Evolutionary conservation across 352 stramenopile species (phyloP).

Genomic region (Globisporangium echinulatum): DNA sequence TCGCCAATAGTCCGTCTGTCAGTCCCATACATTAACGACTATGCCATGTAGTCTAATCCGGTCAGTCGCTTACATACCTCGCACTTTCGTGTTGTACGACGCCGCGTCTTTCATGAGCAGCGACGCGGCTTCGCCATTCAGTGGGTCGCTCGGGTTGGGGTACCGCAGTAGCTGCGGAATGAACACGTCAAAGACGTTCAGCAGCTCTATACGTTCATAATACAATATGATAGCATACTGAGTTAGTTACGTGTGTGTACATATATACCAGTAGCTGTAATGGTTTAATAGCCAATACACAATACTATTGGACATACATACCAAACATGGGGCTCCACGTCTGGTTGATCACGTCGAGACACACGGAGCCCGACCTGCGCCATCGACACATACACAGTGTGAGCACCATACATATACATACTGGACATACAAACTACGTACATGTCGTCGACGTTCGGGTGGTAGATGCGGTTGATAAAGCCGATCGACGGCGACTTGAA

Average conservation of each 20-base stretch:
- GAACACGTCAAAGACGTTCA: constrained; percentile 94
- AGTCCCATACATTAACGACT: background rate
- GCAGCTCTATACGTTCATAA: constrained; percentile 49
- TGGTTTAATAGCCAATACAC: background rate
- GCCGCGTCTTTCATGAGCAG: constrained; percentile 87
- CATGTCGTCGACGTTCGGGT: constrained; percentile 93
- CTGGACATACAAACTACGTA: constrained; percentile 16
- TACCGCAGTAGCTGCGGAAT: constrained; percentile 91
- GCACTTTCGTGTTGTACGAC: constrained; percentile 85
- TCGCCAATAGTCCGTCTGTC: background rate
- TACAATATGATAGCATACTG: too few relatives aligned
- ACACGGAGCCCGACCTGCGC: constrained; percentile 87
- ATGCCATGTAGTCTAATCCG: background rate
- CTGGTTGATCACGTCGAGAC: constrained; percentile 93
- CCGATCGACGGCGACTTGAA: constrained; percentile 93
- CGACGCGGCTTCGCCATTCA: constrained; percentile 88
- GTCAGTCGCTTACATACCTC: constrained; percentile 31
- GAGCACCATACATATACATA: constrained; percentile 1
- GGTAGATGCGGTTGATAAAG: constrained; percentile 91
- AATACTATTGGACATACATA: constrained; percentile 17
- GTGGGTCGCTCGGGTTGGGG: constrained; percentile 88
- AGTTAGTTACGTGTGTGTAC: too few relatives aligned
- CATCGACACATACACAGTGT: background rate
- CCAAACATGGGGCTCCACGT: constrained; percentile 93
- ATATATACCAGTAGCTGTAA: too few relatives aligned